A percentile compares a stretch with the other conserved stretches of the same genome.
Evolutionary conservation across 345 rosid genomes (phyloP).

Genomic region (Gossypium herbaceum): DNA sequence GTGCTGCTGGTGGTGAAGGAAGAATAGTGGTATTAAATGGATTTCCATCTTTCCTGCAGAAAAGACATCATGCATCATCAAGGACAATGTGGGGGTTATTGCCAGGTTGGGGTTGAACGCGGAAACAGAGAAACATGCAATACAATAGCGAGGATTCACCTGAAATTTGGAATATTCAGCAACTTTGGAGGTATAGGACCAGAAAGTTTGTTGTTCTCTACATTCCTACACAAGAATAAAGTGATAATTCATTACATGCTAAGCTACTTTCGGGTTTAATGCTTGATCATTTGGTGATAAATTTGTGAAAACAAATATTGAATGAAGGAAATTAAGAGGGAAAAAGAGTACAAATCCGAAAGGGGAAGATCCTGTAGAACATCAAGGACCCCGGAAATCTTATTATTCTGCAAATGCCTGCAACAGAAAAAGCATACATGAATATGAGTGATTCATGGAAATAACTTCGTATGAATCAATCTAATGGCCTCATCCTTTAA

Average conservation of each 20-base stretch:
- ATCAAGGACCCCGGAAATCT: constrained; percentile 66
- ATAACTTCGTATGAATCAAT: not conserved
- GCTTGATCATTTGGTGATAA: not conserved
- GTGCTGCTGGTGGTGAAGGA: constrained; percentile 54
- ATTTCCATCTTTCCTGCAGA: constrained; percentile 84
- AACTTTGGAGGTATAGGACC: constrained; percentile 81
- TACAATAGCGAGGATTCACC: constrained; percentile 33
- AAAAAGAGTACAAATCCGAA: constrained; percentile 52
- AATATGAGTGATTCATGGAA: not conserved
- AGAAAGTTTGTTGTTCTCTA: constrained; percentile 78
- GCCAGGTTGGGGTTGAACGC: not conserved
- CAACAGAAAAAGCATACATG: constrained; percentile 15
- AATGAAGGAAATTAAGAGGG: not conserved
- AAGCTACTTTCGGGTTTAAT: not conserved
- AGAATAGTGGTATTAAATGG: constrained; percentile 79
- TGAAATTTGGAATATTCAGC: constrained; percentile 62
- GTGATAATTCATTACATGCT: constrained; percentile 15
- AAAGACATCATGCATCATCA: constrained; percentile 1
- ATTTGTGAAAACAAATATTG: not conserved
- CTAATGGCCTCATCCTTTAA: not conserved
- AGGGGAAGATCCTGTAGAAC: constrained; percentile 72
- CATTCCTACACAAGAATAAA: constrained; percentile 45
- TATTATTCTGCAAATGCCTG: constrained; percentile 86
- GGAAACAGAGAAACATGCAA: not conserved
- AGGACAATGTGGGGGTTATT: not conserved